Conservation (phyloP, 176 grass and related monocot species). For the Paspalum vaginatum region DNA sequence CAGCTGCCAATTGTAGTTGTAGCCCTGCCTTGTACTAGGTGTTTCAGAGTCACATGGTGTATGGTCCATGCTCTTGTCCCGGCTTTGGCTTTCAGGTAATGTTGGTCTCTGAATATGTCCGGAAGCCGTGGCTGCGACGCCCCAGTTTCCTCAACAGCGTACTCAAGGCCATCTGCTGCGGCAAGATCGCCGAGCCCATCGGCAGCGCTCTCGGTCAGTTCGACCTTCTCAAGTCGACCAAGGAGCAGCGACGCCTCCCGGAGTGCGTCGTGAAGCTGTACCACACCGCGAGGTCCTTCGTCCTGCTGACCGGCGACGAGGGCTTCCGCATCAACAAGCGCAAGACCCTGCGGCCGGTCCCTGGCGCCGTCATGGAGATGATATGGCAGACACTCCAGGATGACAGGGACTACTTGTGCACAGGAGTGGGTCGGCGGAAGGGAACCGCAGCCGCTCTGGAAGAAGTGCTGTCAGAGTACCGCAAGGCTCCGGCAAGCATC, state of each 20-base stretch:
- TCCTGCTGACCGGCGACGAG: slow-evolving; percentile 24
- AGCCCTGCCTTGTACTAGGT: too few relatives aligned
- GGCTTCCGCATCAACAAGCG: not conserved
- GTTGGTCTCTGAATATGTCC: slow-evolving; percentile 30
- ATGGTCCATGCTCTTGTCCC: too few relatives aligned
- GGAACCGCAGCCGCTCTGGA: not conserved
- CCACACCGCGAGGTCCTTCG: slow-evolving; percentile 14
- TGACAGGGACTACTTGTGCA: accelerated
- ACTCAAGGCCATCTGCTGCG: not conserved
- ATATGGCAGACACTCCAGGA: slow-evolving; percentile 1
- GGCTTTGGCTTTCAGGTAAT: slow-evolving; percentile 25
- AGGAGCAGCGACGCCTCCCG: not conserved
- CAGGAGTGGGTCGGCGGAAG: accelerated
- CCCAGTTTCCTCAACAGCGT: not conserved
- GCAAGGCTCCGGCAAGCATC: not conserved
- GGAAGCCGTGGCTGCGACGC: not conserved
- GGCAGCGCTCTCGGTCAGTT: slow-evolving; percentile 18
- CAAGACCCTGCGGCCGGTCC: not conserved
- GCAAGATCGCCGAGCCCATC: slow-evolving; percentile 31
- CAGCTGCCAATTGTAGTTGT: too few relatives aligned
- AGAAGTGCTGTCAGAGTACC: accelerated
- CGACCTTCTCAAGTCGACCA: not conserved
- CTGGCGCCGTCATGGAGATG: not conserved
- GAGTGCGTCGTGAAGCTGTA: not conserved
- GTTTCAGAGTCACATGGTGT: too few relatives aligned